Percentiles rank a stretch among this genome's conserved stretches.
These are phyloP conservation scores for Theobroma grandiflorum DNA, from an alignment of 441 rosid genomes.

Conservation along the genomic window DNA sequence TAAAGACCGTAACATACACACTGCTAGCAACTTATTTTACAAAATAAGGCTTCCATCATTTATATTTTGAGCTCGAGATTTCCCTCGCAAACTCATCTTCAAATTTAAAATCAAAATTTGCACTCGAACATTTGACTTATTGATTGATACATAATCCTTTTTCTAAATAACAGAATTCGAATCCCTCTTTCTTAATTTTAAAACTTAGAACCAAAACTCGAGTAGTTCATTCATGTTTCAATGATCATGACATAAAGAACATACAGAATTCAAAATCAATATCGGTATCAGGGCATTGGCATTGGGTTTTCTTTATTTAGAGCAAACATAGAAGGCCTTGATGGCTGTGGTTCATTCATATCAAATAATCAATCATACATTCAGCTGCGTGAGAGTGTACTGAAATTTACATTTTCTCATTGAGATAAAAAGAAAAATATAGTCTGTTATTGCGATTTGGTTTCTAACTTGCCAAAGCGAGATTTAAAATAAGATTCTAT, in stretches of 20 bases:
- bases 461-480: conserved; percentile 39
- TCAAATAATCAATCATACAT: background rate
- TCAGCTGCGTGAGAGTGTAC: background rate
- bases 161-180: too few relatives aligned
- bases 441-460: conserved; percentile 28
- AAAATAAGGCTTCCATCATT: too few relatives aligned
- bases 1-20: too few relatives aligned
- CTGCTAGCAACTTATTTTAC: too few relatives aligned
- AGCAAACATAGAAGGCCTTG: too few relatives aligned
- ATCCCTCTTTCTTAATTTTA: too few relatives aligned
- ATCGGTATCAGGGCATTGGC: background rate
- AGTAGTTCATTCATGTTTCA: background rate
- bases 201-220: too few relatives aligned
- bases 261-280: background rate
- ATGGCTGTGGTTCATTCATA: background rate
- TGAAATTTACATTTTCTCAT: conserved; percentile 21
- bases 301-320: background rate
- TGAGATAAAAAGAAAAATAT: background rate
- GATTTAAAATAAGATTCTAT: conserved; percentile 54
- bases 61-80: too few relatives aligned
- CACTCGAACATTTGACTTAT: too few relatives aligned
- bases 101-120: too few relatives aligned
- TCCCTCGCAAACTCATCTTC: too few relatives aligned
- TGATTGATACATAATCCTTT: too few relatives aligned
- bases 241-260: background rate